These are phyloP conservation scores for Exsudoporus frostii DNA, from an alignment of 768 basidiomycete genomes.

Conservation along the genomic window DNA sequence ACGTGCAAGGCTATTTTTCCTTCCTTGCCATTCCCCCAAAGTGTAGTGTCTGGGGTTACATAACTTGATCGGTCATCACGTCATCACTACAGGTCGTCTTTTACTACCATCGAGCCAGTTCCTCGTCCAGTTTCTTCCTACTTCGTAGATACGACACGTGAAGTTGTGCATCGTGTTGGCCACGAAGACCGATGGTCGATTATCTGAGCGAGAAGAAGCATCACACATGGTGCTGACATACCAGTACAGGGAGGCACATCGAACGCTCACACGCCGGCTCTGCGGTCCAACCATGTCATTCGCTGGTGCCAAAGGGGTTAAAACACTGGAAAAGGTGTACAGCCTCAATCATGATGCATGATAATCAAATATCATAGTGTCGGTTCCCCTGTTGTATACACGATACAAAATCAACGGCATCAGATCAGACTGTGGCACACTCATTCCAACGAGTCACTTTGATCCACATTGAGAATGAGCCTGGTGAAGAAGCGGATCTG, in stretches of 20 bases:
- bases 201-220: slow-evolving; percentile 5
- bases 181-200: slow-evolving; percentile 17
- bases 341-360: background rate
- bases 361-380: too few relatives aligned
- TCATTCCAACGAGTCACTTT: slow-evolving; percentile 21
- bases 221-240: background rate
- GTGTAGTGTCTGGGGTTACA: slow-evolving; percentile 31
- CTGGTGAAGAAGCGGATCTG: slow-evolving; percentile 32
- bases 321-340: background rate
- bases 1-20: slow-evolving; percentile 20
- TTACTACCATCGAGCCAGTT: background rate
- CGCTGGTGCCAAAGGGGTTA: background rate
- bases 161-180: slow-evolving; percentile 8
- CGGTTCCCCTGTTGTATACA: background rate
- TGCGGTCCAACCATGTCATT: slow-evolving; percentile 12
- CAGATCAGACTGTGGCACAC: background rate
- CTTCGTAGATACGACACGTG: background rate
- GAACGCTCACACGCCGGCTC: slow-evolving; percentile 2
- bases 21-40: slow-evolving; percentile 28
- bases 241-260: slow-evolving; percentile 27
- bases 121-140: background rate
- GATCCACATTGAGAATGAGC: slow-evolving; percentile 34
- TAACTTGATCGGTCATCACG: slow-evolving; percentile 10
- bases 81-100: background rate
- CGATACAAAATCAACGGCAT: background rate